Base-by-base conservation (phyloP, 257 asterid species). In the Salvia miltiorrhiza region DNA sequence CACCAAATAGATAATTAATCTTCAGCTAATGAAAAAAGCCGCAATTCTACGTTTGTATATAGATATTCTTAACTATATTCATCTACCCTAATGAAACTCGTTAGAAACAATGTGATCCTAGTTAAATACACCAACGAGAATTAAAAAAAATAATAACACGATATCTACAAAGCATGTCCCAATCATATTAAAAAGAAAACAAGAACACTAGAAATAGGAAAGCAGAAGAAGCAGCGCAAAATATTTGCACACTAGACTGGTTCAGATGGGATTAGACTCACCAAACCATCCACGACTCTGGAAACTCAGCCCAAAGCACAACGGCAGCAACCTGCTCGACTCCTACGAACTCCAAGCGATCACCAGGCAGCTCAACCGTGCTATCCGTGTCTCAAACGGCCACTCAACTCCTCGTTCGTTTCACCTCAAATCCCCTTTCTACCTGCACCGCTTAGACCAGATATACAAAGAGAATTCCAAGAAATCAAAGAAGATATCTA, bases 251-350 rank as follows among this genome's bases (percentile, higher is more conserved):
- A 69, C 17, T 10, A 33, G 4, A 57, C 4, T 3, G 9, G 21
- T 9, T 19, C 32, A 45, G 64, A 82, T 82, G 84, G 77, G 62
- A 17, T 52, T 70, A 71, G 32, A 67, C 71, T 40, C 71, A 61
- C 47, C 77, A 57, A 69, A 70, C 35, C 26, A 72, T 52, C 70
- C 44, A 4, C 21, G 80, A 20, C 5, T 61, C 71, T 41, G 30
- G 71, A 76, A 54, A 54, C 48, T 67, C 26, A 81, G 73, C 72
- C 77, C 86, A 23, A 71, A 58, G 59, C 65, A 70, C 80, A 72
- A 82, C 19, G 63, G 76, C 10, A 88, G 93, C 87, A 73, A 80
- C 66, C 87, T 90, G 49, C 88, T 82, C 23, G 92, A 90, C 76
- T 84, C 86, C 0, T 84, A 52, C 6, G 91, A 88, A 72, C 86